These are phyloP conservation scores for Fomitopsis schrenkii DNA, from an alignment of 1,284 basidiomycete species.

Conservation along the genomic window DNA sequence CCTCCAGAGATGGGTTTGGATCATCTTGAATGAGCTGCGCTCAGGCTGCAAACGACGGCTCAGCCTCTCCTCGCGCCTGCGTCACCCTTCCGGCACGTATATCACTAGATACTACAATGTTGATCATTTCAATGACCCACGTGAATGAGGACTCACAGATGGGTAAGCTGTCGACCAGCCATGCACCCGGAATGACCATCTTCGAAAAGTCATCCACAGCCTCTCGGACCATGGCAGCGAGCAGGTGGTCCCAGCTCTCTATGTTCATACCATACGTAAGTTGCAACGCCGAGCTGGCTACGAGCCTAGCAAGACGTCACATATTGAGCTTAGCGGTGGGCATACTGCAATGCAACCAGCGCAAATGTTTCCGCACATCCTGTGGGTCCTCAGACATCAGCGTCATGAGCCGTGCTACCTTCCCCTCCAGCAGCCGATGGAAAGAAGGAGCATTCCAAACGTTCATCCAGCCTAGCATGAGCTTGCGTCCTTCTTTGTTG, in stretches of 20 bases:
- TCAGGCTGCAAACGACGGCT: not conserved
- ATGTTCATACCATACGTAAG: slow-evolving; percentile 1
- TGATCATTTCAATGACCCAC: not conserved
- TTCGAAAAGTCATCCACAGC: not conserved
- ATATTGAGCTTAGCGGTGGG: not conserved
- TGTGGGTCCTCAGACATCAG: not conserved
- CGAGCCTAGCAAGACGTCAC: not conserved
- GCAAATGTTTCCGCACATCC: not conserved
- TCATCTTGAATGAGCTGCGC: not conserved
- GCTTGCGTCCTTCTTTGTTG: slow-evolving; percentile 2
- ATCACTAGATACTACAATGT: slow-evolving; percentile 2
- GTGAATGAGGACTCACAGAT: not conserved
- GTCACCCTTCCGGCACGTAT: not conserved
- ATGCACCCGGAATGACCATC: slow-evolving; percentile 12
- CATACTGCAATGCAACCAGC: not conserved
- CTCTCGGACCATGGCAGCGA: not conserved
- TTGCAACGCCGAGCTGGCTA: slow-evolving; percentile 1
- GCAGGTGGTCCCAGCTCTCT: not conserved
- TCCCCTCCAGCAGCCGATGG: not conserved
- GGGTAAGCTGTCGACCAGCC: slow-evolving; percentile 16
- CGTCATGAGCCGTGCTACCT: not conserved
- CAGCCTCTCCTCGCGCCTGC: not conserved
- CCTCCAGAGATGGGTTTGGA: not conserved
- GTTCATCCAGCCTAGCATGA: not conserved
- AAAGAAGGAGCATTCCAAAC: not conserved